Base-by-base conservation (phyloP, 139 green algal genomes). In the Haematococcus lacustris region DNA sequence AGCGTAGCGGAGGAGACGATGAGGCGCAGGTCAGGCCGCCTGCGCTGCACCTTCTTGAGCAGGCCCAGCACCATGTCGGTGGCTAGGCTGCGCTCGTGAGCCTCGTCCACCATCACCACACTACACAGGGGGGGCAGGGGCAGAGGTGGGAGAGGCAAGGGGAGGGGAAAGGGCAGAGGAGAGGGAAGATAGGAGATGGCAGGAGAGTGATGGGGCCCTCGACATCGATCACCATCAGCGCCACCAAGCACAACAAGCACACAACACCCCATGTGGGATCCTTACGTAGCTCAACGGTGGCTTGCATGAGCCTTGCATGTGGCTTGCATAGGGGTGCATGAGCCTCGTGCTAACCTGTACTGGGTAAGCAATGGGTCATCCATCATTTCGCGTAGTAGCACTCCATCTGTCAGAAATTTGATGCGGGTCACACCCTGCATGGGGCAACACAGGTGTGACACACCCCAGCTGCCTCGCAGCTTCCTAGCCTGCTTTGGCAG, bases 21-120 rank as follows among this genome's bases (percentile, higher is more conserved):
- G 21, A 98, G 38, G 1, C 93, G 83, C 51, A 98, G 80, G 63
- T 97, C 87, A n/a, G 89, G 90, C 9, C 93, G 85, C 66, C 81
- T 68, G 26, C 73, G 59, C 71, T 91, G 89, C n/a, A 80, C 82
- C 79, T 90, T 96, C 47, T 94, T 93, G 26, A 98, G 80, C 41
- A 98, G 88, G 2, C 93, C 93, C 60, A 97, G 82, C 72, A 97
- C 81, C 51, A 94, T 78, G 78, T 97, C 93, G 3, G 92, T 96
- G 34, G 90, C 78, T 34, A 96, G 61, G 68, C 75, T 90, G 41
- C 92, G 85, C 79, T 98, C 93, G 80, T 98, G 93, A 5, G 91
- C 93, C 76, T 98, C 93, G 66, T 98, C 93, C 62, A 98, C 85
- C 83, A 98, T 92, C 1, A 97, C 78, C 7, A 98, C 91, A 71